These are phyloP conservation scores for Niebla homalea DNA, from an alignment of 495 filamentous ascomycete genomes.

Conservation along the genomic window DNA sequence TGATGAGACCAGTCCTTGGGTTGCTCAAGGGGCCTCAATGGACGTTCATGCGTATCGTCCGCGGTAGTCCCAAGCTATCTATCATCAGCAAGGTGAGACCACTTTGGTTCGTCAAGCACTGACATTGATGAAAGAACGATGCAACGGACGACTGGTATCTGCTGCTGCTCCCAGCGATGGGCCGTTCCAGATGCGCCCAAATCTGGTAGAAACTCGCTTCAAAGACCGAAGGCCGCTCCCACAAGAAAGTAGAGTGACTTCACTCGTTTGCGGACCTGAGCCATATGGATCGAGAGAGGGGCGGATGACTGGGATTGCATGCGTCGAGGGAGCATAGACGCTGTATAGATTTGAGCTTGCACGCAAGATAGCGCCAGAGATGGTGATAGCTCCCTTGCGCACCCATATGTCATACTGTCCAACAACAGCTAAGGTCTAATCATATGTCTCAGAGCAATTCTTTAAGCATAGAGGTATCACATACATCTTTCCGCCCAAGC, in stretches of 20 bases:
- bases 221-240: constrained; percentile 43
- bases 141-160: not conserved
- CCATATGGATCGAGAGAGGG: constrained; percentile 36
- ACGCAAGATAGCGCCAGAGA: constrained; percentile 51
- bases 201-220: constrained; percentile 50
- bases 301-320: constrained; percentile 61
- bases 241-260: constrained; percentile 41
- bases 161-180: constrained; percentile 17
- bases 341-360: constrained; percentile 38
- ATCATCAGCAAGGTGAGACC: constrained; percentile 5
- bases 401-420: constrained; percentile 66
- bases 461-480: not conserved
- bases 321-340: constrained; percentile 62
- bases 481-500: constrained; percentile 33
- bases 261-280: constrained; percentile 28
- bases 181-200: constrained; percentile 63
- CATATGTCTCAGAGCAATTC: constrained; percentile 3
- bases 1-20: constrained; percentile 52
- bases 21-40: constrained; percentile 47
- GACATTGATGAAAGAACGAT: constrained; percentile 1
- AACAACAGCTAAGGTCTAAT: constrained; percentile 50
- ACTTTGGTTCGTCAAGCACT: not conserved
- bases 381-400: constrained; percentile 45
- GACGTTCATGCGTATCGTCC: constrained; percentile 34
- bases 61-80: constrained; percentile 31